Conservation (phyloP, 352 stramenopile genomes). For the Phytopythium litorale region DNA sequence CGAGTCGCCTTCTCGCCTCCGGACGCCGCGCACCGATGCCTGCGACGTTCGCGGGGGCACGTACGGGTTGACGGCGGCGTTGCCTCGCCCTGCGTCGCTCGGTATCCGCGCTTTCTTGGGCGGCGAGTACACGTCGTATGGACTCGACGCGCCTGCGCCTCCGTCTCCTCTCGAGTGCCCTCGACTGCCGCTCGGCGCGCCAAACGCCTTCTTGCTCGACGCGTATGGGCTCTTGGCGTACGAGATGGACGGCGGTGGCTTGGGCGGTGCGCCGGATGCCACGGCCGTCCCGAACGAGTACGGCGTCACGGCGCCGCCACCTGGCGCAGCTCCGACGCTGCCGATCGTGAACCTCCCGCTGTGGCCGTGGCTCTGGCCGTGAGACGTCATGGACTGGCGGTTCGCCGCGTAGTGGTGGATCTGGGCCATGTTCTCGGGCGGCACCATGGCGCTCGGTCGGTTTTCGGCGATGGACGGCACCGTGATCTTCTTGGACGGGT, state of each 20-base stretch:
- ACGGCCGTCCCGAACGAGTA: conserved; percentile 19
- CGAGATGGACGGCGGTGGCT: conserved; percentile 29
- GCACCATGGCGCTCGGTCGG: conserved; percentile 16
- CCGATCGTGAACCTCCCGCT: background rate
- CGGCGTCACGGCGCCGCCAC: conserved; percentile 17
- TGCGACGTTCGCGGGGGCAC: conserved; percentile 39
- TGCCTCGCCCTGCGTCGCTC: conserved; percentile 15
- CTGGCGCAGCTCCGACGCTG: background rate
- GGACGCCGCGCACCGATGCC: conserved; percentile 23
- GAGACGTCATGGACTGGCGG: conserved; percentile 52
- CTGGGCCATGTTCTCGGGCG: conserved; percentile 35
- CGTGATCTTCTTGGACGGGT: conserved; percentile 28
- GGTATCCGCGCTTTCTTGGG: conserved; percentile 31
- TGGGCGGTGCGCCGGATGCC: conserved; percentile 17
- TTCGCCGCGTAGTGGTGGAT: conserved; percentile 29
- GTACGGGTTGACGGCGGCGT: conserved; percentile 15
- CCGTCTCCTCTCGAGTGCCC: conserved; percentile 2
- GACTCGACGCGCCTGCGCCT: conserved; percentile 10
- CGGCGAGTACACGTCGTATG: conserved; percentile 51
- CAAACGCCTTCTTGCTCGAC: conserved; percentile 20
- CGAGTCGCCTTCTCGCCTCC: conserved; percentile 11
- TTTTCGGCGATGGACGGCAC: conserved; percentile 35
- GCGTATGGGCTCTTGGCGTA: conserved; percentile 49
- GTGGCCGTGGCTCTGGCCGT: conserved; percentile 19
- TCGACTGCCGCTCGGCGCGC: conserved; percentile 8